Percentiles rank a stretch among this genome's conserved stretches.
These are phyloP conservation scores for Candida stauntonica DNA, from an alignment of 805 yeast species.

Conservation along the genomic window DNA sequence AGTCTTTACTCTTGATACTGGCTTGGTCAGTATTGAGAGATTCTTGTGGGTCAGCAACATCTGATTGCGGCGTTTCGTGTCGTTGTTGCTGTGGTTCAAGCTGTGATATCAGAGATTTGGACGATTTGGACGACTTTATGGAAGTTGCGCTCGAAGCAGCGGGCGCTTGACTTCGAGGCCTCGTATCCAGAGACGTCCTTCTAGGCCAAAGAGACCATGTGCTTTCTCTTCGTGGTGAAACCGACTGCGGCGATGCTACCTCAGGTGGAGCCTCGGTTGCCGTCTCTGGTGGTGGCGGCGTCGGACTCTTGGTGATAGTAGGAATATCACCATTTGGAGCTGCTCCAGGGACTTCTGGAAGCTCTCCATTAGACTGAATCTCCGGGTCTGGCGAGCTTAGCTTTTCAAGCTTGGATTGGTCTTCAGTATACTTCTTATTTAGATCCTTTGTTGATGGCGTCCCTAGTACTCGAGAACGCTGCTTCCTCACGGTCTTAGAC, in stretches of 20 bases:
- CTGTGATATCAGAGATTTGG: slow-evolving; percentile 3
- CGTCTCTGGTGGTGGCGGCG: background rate
- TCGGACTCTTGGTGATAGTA: background rate
- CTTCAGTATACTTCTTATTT: background rate
- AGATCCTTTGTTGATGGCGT: slow-evolving; percentile 9
- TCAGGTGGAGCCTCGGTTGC: slow-evolving; percentile 1
- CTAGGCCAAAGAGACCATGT: slow-evolving; percentile 15
- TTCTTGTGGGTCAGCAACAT: background rate
- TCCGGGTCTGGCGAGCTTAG: background rate
- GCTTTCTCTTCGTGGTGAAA: slow-evolving; percentile 11
- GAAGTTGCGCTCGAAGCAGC: slow-evolving; percentile 10
- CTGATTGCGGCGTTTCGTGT: background rate
- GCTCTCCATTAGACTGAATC: background rate
- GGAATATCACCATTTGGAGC: background rate
- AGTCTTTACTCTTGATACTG: slow-evolving; percentile 10
- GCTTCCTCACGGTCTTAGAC: slow-evolving; percentile 6
- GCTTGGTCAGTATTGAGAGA: slow-evolving; percentile 1
- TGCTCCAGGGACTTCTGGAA: background rate
- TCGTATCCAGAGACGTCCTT: slow-evolving; percentile 4
- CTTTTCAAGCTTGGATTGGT: background rate
- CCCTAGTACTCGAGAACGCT: slow-evolving; percentile 12
- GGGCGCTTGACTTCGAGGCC: too few relatives aligned
- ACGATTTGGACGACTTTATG: slow-evolving; percentile 5
- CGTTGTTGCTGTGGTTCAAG: background rate
- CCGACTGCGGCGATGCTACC: background rate